Evolutionary conservation across 148 eudicot genomes (phyloP).

Genomic region (Polygonum aviculare): DNA sequence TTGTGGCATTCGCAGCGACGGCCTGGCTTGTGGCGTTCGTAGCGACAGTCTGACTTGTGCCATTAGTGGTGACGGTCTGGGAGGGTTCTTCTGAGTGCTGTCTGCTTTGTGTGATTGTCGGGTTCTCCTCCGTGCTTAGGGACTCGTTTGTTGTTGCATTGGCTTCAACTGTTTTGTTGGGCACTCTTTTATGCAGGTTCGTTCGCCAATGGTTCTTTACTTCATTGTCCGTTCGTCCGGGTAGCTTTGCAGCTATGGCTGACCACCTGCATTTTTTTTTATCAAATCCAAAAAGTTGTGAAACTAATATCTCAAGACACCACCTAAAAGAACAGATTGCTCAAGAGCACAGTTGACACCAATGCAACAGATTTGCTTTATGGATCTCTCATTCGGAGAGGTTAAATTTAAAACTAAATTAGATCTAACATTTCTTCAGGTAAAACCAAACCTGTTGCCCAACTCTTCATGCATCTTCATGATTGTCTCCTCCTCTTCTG

Average conservation of each 20-base stretch:
- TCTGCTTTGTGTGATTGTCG: background rate
- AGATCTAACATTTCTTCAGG: too few relatives aligned
- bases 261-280: slow-evolving; percentile 51
- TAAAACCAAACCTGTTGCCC: slow-evolving; percentile 49
- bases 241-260: slow-evolving; percentile 62
- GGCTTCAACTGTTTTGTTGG: background rate
- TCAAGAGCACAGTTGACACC: too few relatives aligned
- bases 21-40: background rate
- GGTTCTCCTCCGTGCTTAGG: background rate
- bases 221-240: slow-evolving; percentile 77
- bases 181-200: slow-evolving; percentile 47
- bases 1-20: background rate
- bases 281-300: background rate
- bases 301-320: background rate
- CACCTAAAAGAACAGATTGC: too few relatives aligned
- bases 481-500: slow-evolving; percentile 58
- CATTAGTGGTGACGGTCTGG: background rate
- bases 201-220: slow-evolving; percentile 79
- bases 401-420: background rate
- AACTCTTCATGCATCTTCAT: slow-evolving; percentile 43
- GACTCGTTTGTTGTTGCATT: background rate
- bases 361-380: too few relatives aligned
- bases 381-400: too few relatives aligned
- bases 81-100: background rate
- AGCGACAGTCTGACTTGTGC: background rate